Evolutionary conservation across 2,329 filamentous ascomycete species (phyloP), one percentile per base, ranked within the genome.

Genomic region (Aureobasidium sp.): DNA sequence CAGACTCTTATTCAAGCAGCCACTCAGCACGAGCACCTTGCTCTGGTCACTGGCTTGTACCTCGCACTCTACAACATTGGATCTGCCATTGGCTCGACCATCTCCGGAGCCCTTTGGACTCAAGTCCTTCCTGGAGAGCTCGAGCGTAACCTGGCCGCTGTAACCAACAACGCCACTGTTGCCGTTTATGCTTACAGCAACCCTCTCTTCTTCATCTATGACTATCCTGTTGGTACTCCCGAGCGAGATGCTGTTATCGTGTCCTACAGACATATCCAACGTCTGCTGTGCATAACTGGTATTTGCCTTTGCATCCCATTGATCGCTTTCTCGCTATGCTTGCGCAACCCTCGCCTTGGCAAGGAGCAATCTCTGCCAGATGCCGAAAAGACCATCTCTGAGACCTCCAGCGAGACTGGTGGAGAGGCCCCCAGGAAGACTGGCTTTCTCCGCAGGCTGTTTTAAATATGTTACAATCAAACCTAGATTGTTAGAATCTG

Each of bases 21-120:
- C 3, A 65, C 69, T 21, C 65, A 68, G 3, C 74, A 76, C 65
- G 62, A 86, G 66, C 79, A 86, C 67, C 77, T 88, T 6, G 82
- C 85, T 27, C 79, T 81, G n/a, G 79, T 84, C 37, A 78, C 86
- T 16, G 83, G 85, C 13, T 76, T 89, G 61, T 78, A 84, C 62
- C 78, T 82, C 25, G 79, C 88, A 5, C 82, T 84, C 39, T 79
- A 82, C 65, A 82, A 81, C 63, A 79, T 88, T 63, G 86, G 72
- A 0, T 68, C 67, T 11, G 66, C 69, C 2, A 65, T 74, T 21
- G 72, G 74, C 0, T 69, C 65, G 21, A 81, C 85, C 5, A 79
- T 89, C 47, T 81, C 86, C 0, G 80, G 80, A 0, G 85, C 85
- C 13, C 83, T 89, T 64, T 89, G 86, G 85, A 83, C 81, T 0